A percentile compares a stretch with the other conserved stretches of the same genome.
Evolutionary conservation across 2,329 filamentous ascomycete genomes (phyloP).

Genomic region (Pyrenochaeta sp.): DNA sequence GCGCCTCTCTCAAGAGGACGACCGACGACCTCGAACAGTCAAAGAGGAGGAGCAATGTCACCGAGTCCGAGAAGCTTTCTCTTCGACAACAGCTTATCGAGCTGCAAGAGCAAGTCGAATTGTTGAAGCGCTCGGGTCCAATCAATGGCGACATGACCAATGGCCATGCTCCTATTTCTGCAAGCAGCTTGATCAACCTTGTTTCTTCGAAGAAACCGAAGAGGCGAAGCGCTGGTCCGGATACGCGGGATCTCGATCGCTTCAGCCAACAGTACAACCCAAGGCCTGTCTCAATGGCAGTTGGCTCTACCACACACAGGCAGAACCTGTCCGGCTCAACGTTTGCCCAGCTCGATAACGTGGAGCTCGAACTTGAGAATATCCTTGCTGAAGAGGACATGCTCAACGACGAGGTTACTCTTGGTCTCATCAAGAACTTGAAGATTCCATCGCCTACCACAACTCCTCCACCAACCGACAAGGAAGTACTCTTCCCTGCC

Average conservation of each 20-base stretch:
- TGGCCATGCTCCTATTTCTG: conserved; percentile 60
- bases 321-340: conserved; percentile 77
- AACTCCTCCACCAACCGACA: conserved; percentile 90
- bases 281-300: conserved; percentile 93
- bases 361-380: conserved; percentile 93
- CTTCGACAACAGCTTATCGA: conserved; percentile 88
- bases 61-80: conserved; percentile 84
- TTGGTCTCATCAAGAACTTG: conserved; percentile 93
- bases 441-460: conserved; percentile 92
- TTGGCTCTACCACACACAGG: conserved; percentile 68
- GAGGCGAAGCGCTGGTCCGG: conserved; percentile 87
- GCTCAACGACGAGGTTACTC: conserved; percentile 94
- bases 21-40: conserved; percentile 82
- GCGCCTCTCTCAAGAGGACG: conserved; percentile 80
- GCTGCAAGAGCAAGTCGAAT: conserved; percentile 89
- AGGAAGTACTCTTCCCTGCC: conserved; percentile 97
- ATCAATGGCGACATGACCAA: conserved; percentile 73
- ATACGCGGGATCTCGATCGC: conserved; percentile 83
- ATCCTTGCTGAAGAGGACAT: conserved; percentile 94
- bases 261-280: conserved; percentile 95
- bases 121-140: conserved; percentile 79
- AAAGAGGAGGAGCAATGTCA: conserved; percentile 74
- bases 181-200: conserved; percentile 89
- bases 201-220: conserved; percentile 98
- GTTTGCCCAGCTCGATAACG: conserved; percentile 84